Conservation (phyloP, 768 basidiomycete genomes). For the Panus rudis region DNA sequence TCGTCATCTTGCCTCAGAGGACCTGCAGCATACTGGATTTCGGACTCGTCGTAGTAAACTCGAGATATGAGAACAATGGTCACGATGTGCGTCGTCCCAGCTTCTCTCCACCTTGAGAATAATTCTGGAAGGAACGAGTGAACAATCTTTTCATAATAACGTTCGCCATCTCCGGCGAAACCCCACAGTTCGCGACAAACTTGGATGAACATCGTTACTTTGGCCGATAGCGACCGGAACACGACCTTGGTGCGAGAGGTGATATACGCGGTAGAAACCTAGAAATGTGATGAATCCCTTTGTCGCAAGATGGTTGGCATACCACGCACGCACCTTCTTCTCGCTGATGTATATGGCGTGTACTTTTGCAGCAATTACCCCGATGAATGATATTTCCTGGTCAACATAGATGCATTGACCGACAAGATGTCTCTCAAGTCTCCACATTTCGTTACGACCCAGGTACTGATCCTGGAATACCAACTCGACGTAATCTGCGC, state of each 20-base stretch:
- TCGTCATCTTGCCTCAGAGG: slow-evolving; percentile 71
- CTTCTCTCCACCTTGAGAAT: slow-evolving; percentile 77
- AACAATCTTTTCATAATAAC: slow-evolving; percentile 95
- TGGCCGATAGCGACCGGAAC: slow-evolving; percentile 86
- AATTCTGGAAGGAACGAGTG: slow-evolving; percentile 92
- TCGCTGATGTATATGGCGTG: slow-evolving; percentile 69
- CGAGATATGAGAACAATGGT: slow-evolving; percentile 93
- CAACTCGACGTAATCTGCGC: slow-evolving; percentile 79
- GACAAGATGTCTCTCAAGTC: slow-evolving; percentile 74
- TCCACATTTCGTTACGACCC: slow-evolving; percentile 96
- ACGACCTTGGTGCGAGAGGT: slow-evolving; percentile 81
- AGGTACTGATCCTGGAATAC: slow-evolving; percentile 94
- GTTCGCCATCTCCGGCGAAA: slow-evolving; percentile 92
- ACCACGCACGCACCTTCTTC: slow-evolving; percentile 40
- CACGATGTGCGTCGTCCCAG: slow-evolving; percentile 86
- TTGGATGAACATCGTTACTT: slow-evolving; percentile 91
- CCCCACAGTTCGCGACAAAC: slow-evolving; percentile 96
- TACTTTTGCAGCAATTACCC: slow-evolving; percentile 76
- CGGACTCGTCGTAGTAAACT: slow-evolving; percentile 78
- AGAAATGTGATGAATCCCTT: not conserved
- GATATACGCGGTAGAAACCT: slow-evolving; percentile 81
- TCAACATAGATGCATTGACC: slow-evolving; percentile 77
- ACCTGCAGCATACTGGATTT: slow-evolving; percentile 77
- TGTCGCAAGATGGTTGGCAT: too few species aligned
- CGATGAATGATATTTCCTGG: slow-evolving; percentile 83